Evolutionary conservation across 23 red algal genomes (phyloP), one percentile per base, ranked within the genome.

Genomic region (Agarophyton chilense): DNA sequence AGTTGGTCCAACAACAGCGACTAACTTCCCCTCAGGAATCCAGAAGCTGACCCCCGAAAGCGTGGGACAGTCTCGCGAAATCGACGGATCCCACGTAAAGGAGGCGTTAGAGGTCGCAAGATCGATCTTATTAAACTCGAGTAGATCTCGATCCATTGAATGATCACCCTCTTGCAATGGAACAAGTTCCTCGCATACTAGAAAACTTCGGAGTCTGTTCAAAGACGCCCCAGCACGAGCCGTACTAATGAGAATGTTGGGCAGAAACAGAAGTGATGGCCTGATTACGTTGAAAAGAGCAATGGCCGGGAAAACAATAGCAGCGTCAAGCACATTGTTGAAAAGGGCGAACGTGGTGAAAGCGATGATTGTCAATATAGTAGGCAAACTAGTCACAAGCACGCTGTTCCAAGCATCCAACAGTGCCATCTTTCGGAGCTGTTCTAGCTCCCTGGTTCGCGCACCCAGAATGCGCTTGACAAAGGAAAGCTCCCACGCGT

Each of bases 401-500:
- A 74, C 72, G 18, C 42, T 57, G 82, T 81, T 94, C 54, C 63
- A 51, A 9, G 82, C 88, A 4, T 85, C 36, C 18, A 87, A 54
- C 0, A 82, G n/a, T 17, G 63, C 43, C 40, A 85, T 79, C 28
- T 78, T 90, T 76, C 95, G 67, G 17, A 88, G 54, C 11, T 61
- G 45, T 2, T 90, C 52, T 18, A 98, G 87, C 65, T 98, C 95
- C 58, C 28, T 60, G 0, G 74, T 54, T 26, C 95, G 70, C 19
- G 83, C 80, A 25, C 1, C 52, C 13, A 81, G 62, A 63, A 98
- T 88, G 14, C 82, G 87, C 45, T 82, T 89, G 4, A 83, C 79
- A 64, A 98, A 98, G 6, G 90, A 86, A 45, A 86, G 79, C 40
- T 94, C 91, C 96, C 96, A 98, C 28, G 96, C 90, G 60, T 94